These are phyloP conservation scores for Inonotus hispidus DNA, from an alignment of 1,284 basidiomycete species.

Conservation along the genomic window DNA sequence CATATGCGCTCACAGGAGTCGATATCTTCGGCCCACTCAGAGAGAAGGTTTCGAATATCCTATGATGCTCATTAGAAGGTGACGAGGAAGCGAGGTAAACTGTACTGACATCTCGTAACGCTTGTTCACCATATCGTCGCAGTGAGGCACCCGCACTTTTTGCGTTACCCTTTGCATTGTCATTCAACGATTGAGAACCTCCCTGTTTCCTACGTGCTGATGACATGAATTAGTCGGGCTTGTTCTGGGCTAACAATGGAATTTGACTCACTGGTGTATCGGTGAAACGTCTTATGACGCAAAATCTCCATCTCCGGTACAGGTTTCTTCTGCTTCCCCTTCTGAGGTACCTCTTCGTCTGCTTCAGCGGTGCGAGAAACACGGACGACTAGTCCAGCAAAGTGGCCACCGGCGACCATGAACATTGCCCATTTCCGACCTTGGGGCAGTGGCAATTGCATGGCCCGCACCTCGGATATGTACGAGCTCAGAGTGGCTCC, in stretches of 20 bases:
- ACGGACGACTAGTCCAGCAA: conserved; percentile 85
- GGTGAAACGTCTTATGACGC: conserved; percentile 94
- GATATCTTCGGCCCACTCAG: conserved; percentile 84
- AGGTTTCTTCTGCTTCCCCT: conserved; percentile 54
- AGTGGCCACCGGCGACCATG: conserved; percentile 97
- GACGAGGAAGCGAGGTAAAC: conserved; percentile 2
- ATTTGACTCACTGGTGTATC: conserved; percentile 84
- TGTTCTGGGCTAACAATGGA: neutral
- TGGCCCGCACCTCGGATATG: conserved; percentile 52
- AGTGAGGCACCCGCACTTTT: conserved; percentile 94
- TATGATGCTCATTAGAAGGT: conserved; percentile 28
- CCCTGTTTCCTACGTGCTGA: conserved; percentile 95
- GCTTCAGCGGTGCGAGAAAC: conserved; percentile 51
- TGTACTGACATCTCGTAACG: conserved; percentile 74
- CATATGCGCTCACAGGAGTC: conserved; percentile 80
- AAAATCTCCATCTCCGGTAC: conserved; percentile 75
- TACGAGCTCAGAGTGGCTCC: conserved; percentile 38
- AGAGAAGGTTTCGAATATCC: conserved; percentile 81
- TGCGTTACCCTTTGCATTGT: conserved; percentile 89
- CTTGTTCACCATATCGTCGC: conserved; percentile 93
- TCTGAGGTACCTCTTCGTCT: conserved; percentile 37
- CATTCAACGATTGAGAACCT: conserved; percentile 89
- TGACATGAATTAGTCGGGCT: conserved; percentile 2
- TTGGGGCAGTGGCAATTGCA: conserved; percentile 57
- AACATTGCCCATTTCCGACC: conserved; percentile 89